A percentile compares a stretch with the other conserved stretches of the same genome.
phyloP scores from a whole-genome alignment of 2,329 filamentous ascomycete species.

The Neopestalotiopsis sp. region DNA sequence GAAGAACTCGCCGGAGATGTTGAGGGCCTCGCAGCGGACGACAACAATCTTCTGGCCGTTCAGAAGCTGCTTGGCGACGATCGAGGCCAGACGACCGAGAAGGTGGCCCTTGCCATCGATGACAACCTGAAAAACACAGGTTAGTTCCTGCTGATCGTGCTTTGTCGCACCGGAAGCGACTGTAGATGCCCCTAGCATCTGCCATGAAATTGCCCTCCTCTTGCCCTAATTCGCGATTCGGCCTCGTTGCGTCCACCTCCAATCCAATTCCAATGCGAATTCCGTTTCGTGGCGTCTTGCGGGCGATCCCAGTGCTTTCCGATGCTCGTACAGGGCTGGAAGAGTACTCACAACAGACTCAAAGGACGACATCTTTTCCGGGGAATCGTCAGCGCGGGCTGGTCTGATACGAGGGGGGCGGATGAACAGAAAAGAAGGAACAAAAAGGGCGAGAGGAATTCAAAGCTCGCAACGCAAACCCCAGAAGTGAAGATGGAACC shows the following conservation, averaged over 20 bases:
- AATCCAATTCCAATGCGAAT: conserved; percentile 7
- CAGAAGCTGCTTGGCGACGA: conserved; percentile 98
- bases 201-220: conserved; percentile 3
- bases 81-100: conserved; percentile 97
- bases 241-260: neutral
- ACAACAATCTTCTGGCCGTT: conserved; percentile 99
- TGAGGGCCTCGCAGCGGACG: conserved; percentile 97
- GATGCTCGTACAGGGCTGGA: conserved; percentile 21
- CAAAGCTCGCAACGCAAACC: conserved; percentile 21
- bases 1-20: conserved; percentile 99
- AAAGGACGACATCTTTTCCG: conserved; percentile 69
- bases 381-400: conserved; percentile 37
- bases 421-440: conserved; percentile 30
- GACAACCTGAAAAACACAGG: conserved; percentile 71
- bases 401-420: conserved; percentile 26
- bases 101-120: conserved; percentile 99
- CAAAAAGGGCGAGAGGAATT: conserved; percentile 25
- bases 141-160: conserved; percentile 34
- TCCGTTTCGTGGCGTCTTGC: conserved; percentile 7
- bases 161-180: neutral
- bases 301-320: neutral
- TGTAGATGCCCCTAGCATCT: conserved; percentile 7
- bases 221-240: conserved; percentile 6
- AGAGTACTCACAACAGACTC: conserved; percentile 70
- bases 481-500: conserved; percentile 17